Conservation (phyloP, 2,329 filamentous ascomycete species). For the Penicillium palitans region DNA sequence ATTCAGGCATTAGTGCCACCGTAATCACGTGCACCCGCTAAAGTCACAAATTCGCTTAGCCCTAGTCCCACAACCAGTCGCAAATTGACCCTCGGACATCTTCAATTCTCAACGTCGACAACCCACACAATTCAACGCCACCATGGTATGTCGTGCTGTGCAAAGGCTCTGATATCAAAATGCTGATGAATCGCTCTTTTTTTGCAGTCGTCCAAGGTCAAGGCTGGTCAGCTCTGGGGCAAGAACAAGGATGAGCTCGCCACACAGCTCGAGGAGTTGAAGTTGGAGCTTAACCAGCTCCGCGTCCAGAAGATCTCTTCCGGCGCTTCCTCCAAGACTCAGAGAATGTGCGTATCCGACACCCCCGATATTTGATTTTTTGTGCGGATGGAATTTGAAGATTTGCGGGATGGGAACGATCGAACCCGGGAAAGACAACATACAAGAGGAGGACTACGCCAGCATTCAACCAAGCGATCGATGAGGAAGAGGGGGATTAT, state of each 20-base stretch:
- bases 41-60: constrained; percentile 42
- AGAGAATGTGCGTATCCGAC: constrained; percentile 77
- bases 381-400: constrained; percentile 16
- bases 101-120: constrained; percentile 48
- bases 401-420: constrained; percentile 14
- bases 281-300: constrained; percentile 93
- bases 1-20: constrained; percentile 11
- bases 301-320: constrained; percentile 97
- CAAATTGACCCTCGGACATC: constrained; percentile 42
- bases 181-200: constrained; percentile 27
- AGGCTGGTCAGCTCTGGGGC: constrained; percentile 94
- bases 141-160: constrained; percentile 43
- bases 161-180: constrained; percentile 12
- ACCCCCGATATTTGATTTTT: constrained; percentile 17
- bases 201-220: constrained; percentile 71
- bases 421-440: constrained; percentile 6
- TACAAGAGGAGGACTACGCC: background rate
- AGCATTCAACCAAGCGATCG: background rate
- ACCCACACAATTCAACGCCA: constrained; percentile 46
- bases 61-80: constrained; percentile 49
- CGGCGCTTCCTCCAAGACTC: constrained; percentile 92
- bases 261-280: constrained; percentile 92
- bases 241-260: constrained; percentile 99
- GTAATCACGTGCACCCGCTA: constrained; percentile 31
- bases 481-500: constrained; percentile 1